A percentile compares a stretch with the other conserved stretches of the same genome.
Conservation (phyloP, 371 early-diverging fungal genomes). For the Mycotypha africana region DNA sequence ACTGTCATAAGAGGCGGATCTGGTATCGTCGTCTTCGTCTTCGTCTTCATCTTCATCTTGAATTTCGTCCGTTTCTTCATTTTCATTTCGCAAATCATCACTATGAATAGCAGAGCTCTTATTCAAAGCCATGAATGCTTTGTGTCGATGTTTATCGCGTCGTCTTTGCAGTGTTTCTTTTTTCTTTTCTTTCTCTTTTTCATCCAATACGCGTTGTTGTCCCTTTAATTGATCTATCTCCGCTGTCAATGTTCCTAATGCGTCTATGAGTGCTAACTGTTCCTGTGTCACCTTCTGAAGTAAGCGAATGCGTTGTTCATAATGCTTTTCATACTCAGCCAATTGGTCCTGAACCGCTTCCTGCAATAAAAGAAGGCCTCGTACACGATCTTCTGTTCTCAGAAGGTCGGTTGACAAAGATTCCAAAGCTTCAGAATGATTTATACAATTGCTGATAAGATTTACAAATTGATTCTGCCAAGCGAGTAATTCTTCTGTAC, state of each 20-base stretch:
- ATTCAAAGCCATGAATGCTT: slow-evolving; percentile 4
- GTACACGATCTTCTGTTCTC: slow-evolving; percentile 17
- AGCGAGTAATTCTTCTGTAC: background rate
- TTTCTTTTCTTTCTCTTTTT: no score
- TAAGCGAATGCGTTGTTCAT: slow-evolving; percentile 20
- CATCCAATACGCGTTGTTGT: no score
- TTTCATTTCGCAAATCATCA: slow-evolving; percentile 1
- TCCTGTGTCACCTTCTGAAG: slow-evolving; percentile 19
- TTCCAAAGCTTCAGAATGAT: slow-evolving; percentile 26
- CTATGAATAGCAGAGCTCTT: no score
- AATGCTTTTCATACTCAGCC: slow-evolving; percentile 20
- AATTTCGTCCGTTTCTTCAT: slow-evolving; percentile 6
- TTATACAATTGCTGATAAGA: slow-evolving; percentile 21
- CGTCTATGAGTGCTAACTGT: slow-evolving; percentile 22
- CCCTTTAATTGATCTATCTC: slow-evolving; percentile 20
- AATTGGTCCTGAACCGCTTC: slow-evolving; percentile 18
- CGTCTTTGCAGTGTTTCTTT: slow-evolving; percentile 7
- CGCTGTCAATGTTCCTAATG: slow-evolving; percentile 17
- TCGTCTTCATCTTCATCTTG: no score
- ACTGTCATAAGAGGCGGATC: no score
- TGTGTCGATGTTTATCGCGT: slow-evolving; percentile 4
- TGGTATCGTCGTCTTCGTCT: no score
- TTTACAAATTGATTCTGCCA: slow-evolving; percentile 24
- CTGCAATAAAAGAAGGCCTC: slow-evolving; percentile 18
- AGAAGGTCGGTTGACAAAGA: slow-evolving; percentile 21